phyloP scores from a whole-genome alignment of 2,329 filamentous ascomycete genomes.

The Hypoxylon sp. region DNA sequence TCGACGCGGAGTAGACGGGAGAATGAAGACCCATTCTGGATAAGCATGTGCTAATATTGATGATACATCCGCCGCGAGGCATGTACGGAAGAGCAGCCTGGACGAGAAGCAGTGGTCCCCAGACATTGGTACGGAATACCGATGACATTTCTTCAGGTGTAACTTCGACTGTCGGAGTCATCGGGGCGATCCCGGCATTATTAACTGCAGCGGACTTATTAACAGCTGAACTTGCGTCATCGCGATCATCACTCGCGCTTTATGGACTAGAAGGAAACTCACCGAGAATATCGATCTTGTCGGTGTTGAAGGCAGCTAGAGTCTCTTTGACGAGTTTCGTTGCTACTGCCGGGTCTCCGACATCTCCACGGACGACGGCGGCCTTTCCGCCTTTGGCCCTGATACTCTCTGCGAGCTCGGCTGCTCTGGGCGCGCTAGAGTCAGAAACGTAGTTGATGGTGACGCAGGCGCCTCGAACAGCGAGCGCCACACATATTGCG shows the following conservation, averaged over 20 bases:
- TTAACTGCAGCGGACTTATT: conserved; percentile 53
- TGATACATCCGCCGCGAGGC: conserved; percentile 54
- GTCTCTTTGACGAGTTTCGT: conserved; percentile 55
- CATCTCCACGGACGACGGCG: conserved; percentile 54
- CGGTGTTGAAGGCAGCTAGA: conserved; percentile 53
- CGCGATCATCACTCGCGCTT: conserved; percentile 1
- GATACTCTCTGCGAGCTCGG: conserved; percentile 49
- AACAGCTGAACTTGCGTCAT: background rate
- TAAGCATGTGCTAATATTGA: conserved; percentile 53
- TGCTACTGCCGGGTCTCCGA: conserved; percentile 53
- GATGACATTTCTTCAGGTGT: conserved; percentile 50
- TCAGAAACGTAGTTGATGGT: conserved; percentile 58
- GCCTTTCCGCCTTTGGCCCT: conserved; percentile 50
- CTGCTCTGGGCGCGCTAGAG: conserved; percentile 52
- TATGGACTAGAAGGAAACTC: conserved; percentile 25
- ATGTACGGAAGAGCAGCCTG: conserved; percentile 57
- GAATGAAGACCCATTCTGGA: conserved; percentile 43
- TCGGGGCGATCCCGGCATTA: conserved; percentile 54
- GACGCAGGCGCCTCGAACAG: conserved; percentile 57
- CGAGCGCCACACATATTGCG: conserved; percentile 57
- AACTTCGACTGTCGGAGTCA: conserved; percentile 45
- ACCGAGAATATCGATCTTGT: conserved; percentile 61
- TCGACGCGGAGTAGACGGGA: conserved; percentile 51
- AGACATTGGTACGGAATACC: conserved; percentile 55
- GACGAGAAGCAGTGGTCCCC: conserved; percentile 55